phyloP scores from a whole-genome alignment of 345 rosid genomes.

The Theobroma cacao region DNA sequence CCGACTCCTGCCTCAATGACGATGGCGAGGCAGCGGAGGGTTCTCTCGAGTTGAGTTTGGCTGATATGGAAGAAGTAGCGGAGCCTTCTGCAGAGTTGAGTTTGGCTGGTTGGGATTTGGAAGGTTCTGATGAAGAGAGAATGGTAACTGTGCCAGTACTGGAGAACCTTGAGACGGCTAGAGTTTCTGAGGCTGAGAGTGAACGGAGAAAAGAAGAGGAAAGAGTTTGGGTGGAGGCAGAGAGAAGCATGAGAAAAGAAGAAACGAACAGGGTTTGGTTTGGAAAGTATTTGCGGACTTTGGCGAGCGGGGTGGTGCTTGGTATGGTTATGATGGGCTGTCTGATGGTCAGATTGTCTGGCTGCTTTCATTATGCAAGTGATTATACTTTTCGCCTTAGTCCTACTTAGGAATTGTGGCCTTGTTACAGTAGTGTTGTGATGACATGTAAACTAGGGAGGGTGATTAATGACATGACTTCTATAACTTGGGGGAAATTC shows the following conservation, averaged over 20 bases:
- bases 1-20: slow-evolving; percentile 21
- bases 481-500: neutral
- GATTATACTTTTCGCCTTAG: neutral
- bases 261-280: neutral
- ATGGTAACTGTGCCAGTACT: neutral
- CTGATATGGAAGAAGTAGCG: slow-evolving; percentile 2
- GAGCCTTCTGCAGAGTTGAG: slow-evolving; percentile 1
- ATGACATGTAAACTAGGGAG: neutral
- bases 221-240: neutral
- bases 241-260: neutral
- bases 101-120: neutral
- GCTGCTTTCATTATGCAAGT: slow-evolving; percentile 2
- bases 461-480: neutral
- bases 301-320: slow-evolving; percentile 28
- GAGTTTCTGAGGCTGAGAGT: neutral
- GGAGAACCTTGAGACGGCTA: neutral
- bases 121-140: neutral
- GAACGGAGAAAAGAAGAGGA: neutral
- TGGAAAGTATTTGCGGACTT: neutral
- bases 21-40: neutral
- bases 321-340: slow-evolving; percentile 30
- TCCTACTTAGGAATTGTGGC: slow-evolving; percentile 22
- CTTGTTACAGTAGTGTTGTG: too few species aligned
- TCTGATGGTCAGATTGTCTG: slow-evolving; percentile 6
- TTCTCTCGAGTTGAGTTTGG: neutral